Conservation (phyloP, 371 early-diverging fungal species). For the Syncephalastrum contaminatum region DNA sequence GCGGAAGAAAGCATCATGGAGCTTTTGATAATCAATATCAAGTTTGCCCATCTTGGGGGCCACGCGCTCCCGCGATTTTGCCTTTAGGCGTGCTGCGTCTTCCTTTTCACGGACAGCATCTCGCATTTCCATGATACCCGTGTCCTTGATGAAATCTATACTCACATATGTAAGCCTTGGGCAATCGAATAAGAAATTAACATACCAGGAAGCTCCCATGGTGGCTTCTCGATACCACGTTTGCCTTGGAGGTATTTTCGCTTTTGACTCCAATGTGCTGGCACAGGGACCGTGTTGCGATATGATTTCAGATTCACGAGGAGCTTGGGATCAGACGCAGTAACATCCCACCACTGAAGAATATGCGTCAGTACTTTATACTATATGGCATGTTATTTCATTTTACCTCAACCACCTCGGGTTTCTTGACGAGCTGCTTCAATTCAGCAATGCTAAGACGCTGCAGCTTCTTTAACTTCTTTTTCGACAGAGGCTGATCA, state of each 20-base stretch:
- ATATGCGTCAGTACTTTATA: not conserved
- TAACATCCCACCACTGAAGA: constrained; percentile 86
- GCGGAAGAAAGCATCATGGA: constrained; percentile 97
- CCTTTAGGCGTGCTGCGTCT: constrained; percentile 70
- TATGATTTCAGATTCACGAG: constrained; percentile 89
- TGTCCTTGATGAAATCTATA: constrained; percentile 91
- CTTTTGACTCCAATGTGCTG: constrained; percentile 95
- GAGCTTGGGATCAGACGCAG: constrained; percentile 87
- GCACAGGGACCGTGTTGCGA: constrained; percentile 95
- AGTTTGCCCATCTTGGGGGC: constrained; percentile 96
- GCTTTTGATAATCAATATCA: constrained; percentile 93
- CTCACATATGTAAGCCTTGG: not conserved
- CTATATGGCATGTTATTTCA: no score
- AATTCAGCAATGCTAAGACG: constrained; percentile 84
- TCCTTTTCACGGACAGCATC: constrained; percentile 87
- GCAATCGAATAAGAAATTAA: not conserved
- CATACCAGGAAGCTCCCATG: constrained; percentile 90
- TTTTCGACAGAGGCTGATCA: constrained; percentile 57
- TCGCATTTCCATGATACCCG: constrained; percentile 97
- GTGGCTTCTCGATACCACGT: constrained; percentile 93
- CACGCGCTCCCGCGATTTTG: constrained; percentile 86
- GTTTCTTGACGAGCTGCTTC: constrained; percentile 87
- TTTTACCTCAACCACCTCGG: constrained; percentile 93
- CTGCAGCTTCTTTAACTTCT: constrained; percentile 39
- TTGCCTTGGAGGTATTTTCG: constrained; percentile 95